Percentiles rank a stretch among this genome's conserved stretches.
Evolutionary conservation across 2,329 filamentous ascomycete genomes (phyloP).

Genomic region (Beauveria australis): DNA sequence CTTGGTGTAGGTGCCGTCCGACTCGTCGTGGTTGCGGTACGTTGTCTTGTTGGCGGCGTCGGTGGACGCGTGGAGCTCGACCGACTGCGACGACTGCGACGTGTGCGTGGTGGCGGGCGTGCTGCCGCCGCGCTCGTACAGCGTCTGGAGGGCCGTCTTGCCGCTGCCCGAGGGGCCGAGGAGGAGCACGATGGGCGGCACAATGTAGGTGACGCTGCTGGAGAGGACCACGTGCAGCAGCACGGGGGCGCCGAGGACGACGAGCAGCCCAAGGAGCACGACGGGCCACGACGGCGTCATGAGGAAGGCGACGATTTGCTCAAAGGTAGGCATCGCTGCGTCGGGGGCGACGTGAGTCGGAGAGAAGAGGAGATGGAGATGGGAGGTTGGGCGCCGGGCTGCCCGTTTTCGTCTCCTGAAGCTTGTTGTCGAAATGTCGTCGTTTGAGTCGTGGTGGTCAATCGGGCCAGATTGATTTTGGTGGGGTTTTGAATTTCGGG

Average conservation of each 20-base stretch:
- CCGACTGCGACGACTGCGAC: constrained; percentile 39
- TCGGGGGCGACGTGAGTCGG: not conserved
- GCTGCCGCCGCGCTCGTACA: constrained; percentile 50
- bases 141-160: constrained; percentile 81
- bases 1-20: constrained; percentile 51
- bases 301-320: constrained; percentile 39
- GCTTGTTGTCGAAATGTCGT: not conserved
- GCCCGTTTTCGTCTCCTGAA: not conserved
- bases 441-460: not conserved
- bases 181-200: constrained; percentile 69
- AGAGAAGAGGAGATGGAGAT: not conserved
- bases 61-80: constrained; percentile 48
- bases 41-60: constrained; percentile 34
- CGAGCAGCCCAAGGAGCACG: constrained; percentile 59
- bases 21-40: constrained; percentile 49
- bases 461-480: not conserved
- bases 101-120: constrained; percentile 41
- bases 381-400: not conserved
- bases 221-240: constrained; percentile 71
- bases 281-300: constrained; percentile 52
- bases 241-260: constrained; percentile 67
- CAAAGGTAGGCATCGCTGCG: constrained; percentile 28
- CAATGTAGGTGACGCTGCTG: constrained; percentile 53
- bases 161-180: constrained; percentile 74
- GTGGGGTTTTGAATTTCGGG: not conserved